Percentiles rank a stretch among this genome's conserved stretches.
Conservation (phyloP, 1,284 basidiomycete genomes). For the Vanrija sp. region DNA sequence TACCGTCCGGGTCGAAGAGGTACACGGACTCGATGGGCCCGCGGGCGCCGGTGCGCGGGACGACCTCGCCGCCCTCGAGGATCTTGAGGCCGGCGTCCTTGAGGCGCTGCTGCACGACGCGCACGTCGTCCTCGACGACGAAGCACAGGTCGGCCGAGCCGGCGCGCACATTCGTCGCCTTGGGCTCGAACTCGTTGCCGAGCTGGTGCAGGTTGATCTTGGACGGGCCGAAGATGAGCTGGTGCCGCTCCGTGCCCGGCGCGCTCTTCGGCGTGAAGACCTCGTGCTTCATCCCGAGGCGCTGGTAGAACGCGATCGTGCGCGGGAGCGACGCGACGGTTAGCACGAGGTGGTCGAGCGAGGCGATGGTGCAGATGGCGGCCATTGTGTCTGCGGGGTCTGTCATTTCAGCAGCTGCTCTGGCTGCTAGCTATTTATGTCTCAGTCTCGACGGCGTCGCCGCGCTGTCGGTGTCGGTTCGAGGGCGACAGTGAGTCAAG, state of each 20-base stretch:
- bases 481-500: too few relatives aligned
- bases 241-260: slow-evolving; percentile 2
- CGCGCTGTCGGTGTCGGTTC: too few relatives aligned
- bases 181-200: slow-evolving; percentile 14
- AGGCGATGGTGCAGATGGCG: slow-evolving; percentile 1
- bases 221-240: slow-evolving; percentile 7
- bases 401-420: too few relatives aligned
- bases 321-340: slow-evolving; percentile 11
- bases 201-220: slow-evolving; percentile 20
- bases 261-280: slow-evolving; percentile 1
- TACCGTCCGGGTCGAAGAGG: slow-evolving; percentile 20
- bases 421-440: too few relatives aligned
- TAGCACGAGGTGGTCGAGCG: slow-evolving; percentile 18
- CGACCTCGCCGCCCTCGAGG: slow-evolving; percentile 26
- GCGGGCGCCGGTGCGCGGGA: slow-evolving; percentile 13
- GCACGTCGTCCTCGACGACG: slow-evolving; percentile 7
- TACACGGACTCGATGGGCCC: slow-evolving; percentile 17
- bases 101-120: slow-evolving; percentile 2
- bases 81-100: slow-evolving; percentile 6
- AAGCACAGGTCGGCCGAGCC: slow-evolving; percentile 18
- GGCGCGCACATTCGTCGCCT: not conserved
- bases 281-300: slow-evolving; percentile 16
- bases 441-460: too few relatives aligned
- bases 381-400: not conserved
- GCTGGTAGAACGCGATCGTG: slow-evolving; percentile 10